Evolutionary conservation across 2,329 filamentous ascomycete species (phyloP).

Genomic region (Aspergillus niger): DNA sequence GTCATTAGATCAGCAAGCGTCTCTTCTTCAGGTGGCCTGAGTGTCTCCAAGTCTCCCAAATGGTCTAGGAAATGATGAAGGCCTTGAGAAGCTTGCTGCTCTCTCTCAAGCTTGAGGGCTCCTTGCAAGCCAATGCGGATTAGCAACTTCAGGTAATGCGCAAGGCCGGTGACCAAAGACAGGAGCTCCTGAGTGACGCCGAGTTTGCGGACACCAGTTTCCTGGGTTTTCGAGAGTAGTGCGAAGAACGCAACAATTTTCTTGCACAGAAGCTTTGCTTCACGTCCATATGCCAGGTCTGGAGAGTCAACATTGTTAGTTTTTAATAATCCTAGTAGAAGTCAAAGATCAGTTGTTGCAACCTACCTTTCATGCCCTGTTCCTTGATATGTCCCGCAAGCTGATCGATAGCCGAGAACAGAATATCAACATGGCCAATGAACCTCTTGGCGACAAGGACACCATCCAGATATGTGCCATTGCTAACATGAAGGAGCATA

Average conservation of each 20-base stretch:
- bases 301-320: conserved; percentile 23
- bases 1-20: conserved; percentile 64
- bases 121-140: conserved; percentile 97
- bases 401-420: conserved; percentile 85
- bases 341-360: neutral
- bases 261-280: conserved; percentile 99
- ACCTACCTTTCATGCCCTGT: conserved; percentile 70
- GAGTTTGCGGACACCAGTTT: conserved; percentile 83
- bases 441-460: conserved; percentile 94
- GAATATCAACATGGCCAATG: conserved; percentile 90
- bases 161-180: conserved; percentile 92
- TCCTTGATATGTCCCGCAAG: conserved; percentile 72
- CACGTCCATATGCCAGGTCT: conserved; percentile 88
- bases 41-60: conserved; percentile 76
- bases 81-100: conserved; percentile 71
- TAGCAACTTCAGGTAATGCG: conserved; percentile 95
- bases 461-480: conserved; percentile 92
- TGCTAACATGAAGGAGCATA: conserved; percentile 98
- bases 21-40: conserved; percentile 64
- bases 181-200: conserved; percentile 97
- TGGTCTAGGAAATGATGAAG: conserved; percentile 82
- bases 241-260: conserved; percentile 99
- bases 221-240: conserved; percentile 89
- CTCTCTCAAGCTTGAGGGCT: conserved; percentile 84
- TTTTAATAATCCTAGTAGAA: neutral